Evolutionary conservation across 2,329 filamentous ascomycete genomes (phyloP), one percentile per base, ranked within the genome.

Genomic region (Diaporthe nobilis): DNA sequence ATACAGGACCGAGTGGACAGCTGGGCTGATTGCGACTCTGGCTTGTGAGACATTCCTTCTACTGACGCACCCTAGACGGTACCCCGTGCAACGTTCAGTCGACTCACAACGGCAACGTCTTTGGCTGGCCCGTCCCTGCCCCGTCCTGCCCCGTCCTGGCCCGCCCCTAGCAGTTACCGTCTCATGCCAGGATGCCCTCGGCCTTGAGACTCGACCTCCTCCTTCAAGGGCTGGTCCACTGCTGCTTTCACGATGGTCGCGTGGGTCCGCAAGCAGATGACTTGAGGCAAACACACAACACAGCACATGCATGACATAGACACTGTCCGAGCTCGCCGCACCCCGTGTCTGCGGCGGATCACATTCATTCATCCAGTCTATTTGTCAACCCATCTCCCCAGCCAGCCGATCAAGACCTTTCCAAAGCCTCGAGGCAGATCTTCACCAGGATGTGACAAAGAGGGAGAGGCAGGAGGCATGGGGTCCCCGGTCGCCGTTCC

Each of bases 51-150:
- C 71, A 73, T 12, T 53, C 34, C 57, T 55, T 42, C 47, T 70
- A 55, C 65, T 70, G 65, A 70, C 49, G 65, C 65, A 63, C 49
- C 71, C 47, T 44, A 49, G 71, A 73, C 58, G 47, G 44, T 73
- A 65, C 17, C 58, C 58, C n/a, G 58, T 73, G 71, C 58, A 65
- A 63, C 71, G 71, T 65, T 44, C 9, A 49, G 12, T 65, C 71
- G 71, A 51, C 57, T 65, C 44, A 51, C 57, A 53, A 61, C 37
- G 70, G 57, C 70, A 39, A 61, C 57, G 47, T 51, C 57, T 60
- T 31, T 60, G 51, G 68, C 68, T 55, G 49, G 47, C 49, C 42
- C 34, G 34, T 55, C 58, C 55, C 58, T 63, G 9, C 15, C 60
- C n/a, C 55, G n/a, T 39, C 65, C 65, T 70, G 47, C 20, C 57